These are phyloP conservation scores for Acmispon strigosus DNA, from an alignment of 306 rosid genomes.

Conservation along the genomic window DNA sequence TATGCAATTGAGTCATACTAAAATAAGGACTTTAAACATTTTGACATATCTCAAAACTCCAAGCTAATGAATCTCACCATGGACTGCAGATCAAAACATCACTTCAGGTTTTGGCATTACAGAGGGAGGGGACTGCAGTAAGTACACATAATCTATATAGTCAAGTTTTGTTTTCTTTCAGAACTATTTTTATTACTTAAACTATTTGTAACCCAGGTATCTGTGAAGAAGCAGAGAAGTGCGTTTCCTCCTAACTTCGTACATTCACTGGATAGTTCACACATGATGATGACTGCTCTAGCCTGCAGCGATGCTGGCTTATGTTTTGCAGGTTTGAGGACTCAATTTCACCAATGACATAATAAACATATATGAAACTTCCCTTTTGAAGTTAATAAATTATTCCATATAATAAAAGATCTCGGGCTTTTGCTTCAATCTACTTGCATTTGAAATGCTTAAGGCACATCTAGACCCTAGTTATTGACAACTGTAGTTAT, in stretches of 20 bases:
- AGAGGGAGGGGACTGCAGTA: slow-evolving; percentile 57
- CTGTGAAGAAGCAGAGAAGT: slow-evolving; percentile 68
- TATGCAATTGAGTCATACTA: neutral
- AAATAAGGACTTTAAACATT: neutral
- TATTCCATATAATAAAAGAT: neutral
- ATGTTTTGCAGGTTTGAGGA: slow-evolving; percentile 74
- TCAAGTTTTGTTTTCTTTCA: slow-evolving; percentile 3
- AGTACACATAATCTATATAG: slow-evolving; percentile 12
- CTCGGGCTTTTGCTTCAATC: neutral
- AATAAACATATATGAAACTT: neutral
- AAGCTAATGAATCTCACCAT: slow-evolving; percentile 23
- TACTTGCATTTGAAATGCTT: neutral
- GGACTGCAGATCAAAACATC: slow-evolving; percentile 67
- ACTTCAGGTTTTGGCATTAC: slow-evolving; percentile 79
- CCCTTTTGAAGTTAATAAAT: neutral
- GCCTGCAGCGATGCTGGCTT: slow-evolving; percentile 78
- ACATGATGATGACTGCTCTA: slow-evolving; percentile 92
- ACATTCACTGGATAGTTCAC: slow-evolving; percentile 80
- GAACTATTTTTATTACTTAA: neutral
- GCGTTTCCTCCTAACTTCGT: slow-evolving; percentile 90
- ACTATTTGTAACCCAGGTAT: slow-evolving; percentile 38
- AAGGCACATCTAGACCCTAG: neutral
- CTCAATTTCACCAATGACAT: neutral
- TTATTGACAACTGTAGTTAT: neutral
- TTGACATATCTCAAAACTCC: neutral